Base-by-base conservation (phyloP, 1,139 yeast species). In the Wickerhamomyces sp. region DNA sequence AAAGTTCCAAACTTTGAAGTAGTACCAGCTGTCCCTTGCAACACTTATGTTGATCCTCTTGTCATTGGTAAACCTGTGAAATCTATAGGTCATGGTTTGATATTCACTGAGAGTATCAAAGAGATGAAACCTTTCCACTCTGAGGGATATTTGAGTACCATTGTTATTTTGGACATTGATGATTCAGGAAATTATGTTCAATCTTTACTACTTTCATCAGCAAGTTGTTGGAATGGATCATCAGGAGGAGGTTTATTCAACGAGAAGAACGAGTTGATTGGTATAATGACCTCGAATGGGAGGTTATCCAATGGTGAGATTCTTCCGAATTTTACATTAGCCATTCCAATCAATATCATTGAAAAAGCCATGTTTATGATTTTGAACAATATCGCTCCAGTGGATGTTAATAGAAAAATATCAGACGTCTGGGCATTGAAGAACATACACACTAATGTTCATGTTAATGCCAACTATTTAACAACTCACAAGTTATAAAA, bases 221-320 rank as follows among this genome's bases (percentile, higher is more conserved):
- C 87, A 0, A 72, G 81, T 10, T 83, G 89, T 61, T 84, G 89
- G 88, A 82, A 83, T 55, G 91, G 91, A 0, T 81, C 89, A 2
- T 79, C 86, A 1, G 91, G 91, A 0, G 91, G 91, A 0, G 88
- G 83, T 0, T 59, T 82, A 4, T 69, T 78, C 45, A 67, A 69
- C 45, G 40, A 48, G 3, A 41, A 54, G 0, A 62, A 67, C 14
- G 62, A 67, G 36, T 62, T 83, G 6, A 58, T 80, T 11, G 87
- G 87, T 0, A 59, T 81, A 35, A 75, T 84, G 67, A 79, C 86
- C 34, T 79, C 86, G 32, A 84, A 84, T 60, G 91, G 78, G 1
- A 63, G 66, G 38, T 60, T 72, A 32, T 55, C 60, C 2, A 55
- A 64, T 4, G 76, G 75, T 18, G 73, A 68, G 42, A 67, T 73